phyloP scores from a whole-genome alignment of 495 filamentous ascomycete species.

The Thermochaetoides thermophila region DNA sequence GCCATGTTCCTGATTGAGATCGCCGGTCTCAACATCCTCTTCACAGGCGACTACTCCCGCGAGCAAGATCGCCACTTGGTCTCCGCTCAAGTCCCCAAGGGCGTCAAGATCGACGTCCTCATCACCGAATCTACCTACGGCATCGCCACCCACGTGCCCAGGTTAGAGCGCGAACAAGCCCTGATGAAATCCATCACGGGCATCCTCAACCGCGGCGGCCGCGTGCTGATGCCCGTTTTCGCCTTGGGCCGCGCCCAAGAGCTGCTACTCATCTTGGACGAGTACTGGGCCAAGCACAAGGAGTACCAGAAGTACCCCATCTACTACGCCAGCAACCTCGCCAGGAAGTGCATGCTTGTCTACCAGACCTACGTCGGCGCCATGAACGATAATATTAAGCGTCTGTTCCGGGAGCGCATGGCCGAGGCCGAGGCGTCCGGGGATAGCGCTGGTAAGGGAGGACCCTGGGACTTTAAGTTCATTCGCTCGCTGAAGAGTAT shows the following conservation, averaged over 20 bases:
- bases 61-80: constrained; percentile 91
- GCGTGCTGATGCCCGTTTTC: constrained; percentile 89
- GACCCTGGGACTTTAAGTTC: constrained; percentile 92
- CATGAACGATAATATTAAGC: constrained; percentile 98
- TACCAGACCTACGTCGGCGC: constrained; percentile 94
- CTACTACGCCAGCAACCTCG: constrained; percentile 90
- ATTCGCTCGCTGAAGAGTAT: constrained; percentile 81
- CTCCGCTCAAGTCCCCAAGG: constrained; percentile 71
- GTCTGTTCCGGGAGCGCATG: constrained; percentile 72
- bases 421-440: constrained; percentile 67
- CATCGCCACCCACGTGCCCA: constrained; percentile 77
- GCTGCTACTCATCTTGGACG: constrained; percentile 82
- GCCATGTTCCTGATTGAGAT: constrained; percentile 98
- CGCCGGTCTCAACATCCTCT: constrained; percentile 86
- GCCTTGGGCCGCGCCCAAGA: constrained; percentile 90
- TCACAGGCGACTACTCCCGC: constrained; percentile 92
- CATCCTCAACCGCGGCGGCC: constrained; percentile 77
- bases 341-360: constrained; percentile 92
- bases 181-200: constrained; percentile 90
- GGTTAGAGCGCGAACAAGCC: constrained; percentile 75
- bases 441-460: constrained; percentile 55
- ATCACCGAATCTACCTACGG: constrained; percentile 97
- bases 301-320: constrained; percentile 85
- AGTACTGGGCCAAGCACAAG: constrained; percentile 81
- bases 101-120: constrained; percentile 80